Conservation (phyloP, 305 asterid species). For the Plantago rigida region DNA sequence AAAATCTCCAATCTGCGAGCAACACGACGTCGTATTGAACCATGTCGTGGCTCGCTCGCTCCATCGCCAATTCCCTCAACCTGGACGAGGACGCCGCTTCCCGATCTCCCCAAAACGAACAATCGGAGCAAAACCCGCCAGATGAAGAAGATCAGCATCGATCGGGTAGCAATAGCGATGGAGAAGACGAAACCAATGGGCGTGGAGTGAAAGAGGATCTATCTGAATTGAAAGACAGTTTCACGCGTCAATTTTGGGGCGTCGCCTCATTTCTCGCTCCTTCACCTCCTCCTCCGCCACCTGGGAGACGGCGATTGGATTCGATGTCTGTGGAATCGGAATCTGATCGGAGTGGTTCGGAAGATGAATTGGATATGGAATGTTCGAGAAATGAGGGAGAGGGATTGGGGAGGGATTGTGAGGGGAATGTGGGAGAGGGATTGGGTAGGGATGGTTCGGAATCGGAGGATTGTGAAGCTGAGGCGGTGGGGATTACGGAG, state of each 20-base stretch:
- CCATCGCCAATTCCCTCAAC: slow-evolving; percentile 68
- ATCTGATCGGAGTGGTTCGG: slow-evolving; percentile 24
- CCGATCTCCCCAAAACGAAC: slow-evolving; percentile 22
- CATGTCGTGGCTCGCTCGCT: slow-evolving; percentile 94
- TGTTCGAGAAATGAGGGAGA: slow-evolving; percentile 15
- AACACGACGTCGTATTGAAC: slow-evolving; percentile 34
- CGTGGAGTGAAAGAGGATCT: slow-evolving; percentile 80
- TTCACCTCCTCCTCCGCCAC: slow-evolving; percentile 42
- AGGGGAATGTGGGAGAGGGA: slow-evolving; percentile 30
- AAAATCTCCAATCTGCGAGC: slow-evolving; percentile 11
- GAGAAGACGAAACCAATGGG: slow-evolving; percentile 27
- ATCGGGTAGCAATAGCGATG: slow-evolving; percentile 22
- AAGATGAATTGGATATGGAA: slow-evolving; percentile 14
- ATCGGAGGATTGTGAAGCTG: slow-evolving; percentile 37
- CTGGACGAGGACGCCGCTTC: slow-evolving; percentile 41
- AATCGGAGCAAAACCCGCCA: not conserved
- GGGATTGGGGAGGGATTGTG: slow-evolving; percentile 27
- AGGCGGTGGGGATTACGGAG: slow-evolving; percentile 74
- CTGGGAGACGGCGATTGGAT: slow-evolving; percentile 21
- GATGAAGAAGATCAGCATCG: slow-evolving; percentile 27
- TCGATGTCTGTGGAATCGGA: slow-evolving; percentile 23
- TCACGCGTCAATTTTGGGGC: slow-evolving; percentile 77
- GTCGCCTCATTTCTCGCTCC: slow-evolving; percentile 93
- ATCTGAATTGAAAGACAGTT: slow-evolving; percentile 66
- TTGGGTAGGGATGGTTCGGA: slow-evolving; percentile 23